Base-by-base conservation (phyloP, 331 rosid species). In the Malus hybrid region DNA sequence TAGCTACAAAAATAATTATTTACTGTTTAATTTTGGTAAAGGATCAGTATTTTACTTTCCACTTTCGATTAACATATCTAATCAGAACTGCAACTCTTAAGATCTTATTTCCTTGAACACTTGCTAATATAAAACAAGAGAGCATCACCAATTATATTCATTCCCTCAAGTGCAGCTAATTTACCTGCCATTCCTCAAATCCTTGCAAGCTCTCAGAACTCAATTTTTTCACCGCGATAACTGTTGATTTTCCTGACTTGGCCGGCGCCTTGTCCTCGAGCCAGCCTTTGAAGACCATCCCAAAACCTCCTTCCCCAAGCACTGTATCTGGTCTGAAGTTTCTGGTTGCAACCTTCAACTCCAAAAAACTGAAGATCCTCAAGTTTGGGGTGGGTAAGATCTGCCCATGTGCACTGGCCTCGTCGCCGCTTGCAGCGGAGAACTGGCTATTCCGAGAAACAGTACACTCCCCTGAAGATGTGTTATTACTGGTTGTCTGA, bases 251-350 rank as follows among this genome's bases (percentile, higher is more conserved):
- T 78, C 89, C 91, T 69, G 65, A 80, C 80, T 81, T 93, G 18
- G 88, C 77, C 0, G 87, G 4, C 13, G 79, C 73, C 80, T 77
- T 93, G 18, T 90, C 97, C 15, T 92, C 99, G 31, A 95, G 82
- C 97, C 91, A 92, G 15, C 99, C 99, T 80, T 84, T 95, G 76
- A 20, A 95, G 76, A 95, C 99, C 76, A 84, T 90, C 16, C 99
- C 97, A 63, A 95, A 95, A n/a, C 99, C 99, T 19, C 97, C 99
- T 72, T 92, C 99, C 1, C 99, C 99, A 59, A 95, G 96, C 14
- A 95, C 78, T 0, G 92, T 77, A 50, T 95, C 99, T 27, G 81
- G 9, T 85, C 81, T 89, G 84, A 95, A 95, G 86, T 89, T 90
- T 81, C 59, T 92, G 72, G 99, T 90, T 19, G 99, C 92, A 72